Evolutionary conservation across 108 stramenopile species (phyloP).

Genomic region (Conticribra weissflogii): DNA sequence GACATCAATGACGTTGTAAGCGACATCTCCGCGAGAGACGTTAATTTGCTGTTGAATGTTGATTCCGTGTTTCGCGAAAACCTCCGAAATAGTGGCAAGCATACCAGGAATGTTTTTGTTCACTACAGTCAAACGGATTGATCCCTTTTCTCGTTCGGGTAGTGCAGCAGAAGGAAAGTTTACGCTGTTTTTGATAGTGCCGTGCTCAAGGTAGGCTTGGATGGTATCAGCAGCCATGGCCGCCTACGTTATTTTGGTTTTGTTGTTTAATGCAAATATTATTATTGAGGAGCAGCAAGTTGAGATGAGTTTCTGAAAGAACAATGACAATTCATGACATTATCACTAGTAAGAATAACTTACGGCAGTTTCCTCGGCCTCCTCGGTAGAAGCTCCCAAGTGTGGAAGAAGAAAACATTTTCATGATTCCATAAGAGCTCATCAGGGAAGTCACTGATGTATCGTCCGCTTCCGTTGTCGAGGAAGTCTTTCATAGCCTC

Average conservation of each 20-base stretch:
- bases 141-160: constrained; percentile 56
- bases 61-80: constrained; percentile 72
- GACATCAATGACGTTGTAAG: constrained; percentile 92
- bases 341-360: neutral
- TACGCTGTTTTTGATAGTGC: constrained; percentile 85
- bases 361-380: constrained; percentile 92
- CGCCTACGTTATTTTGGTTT: constrained; percentile 46
- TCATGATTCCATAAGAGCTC: constrained; percentile 87
- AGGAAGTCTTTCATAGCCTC: constrained; percentile 88
- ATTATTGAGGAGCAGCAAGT: neutral
- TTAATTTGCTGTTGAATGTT: constrained; percentile 95
- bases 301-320: neutral
- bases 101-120: constrained; percentile 91
- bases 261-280: no score
- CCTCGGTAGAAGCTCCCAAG: constrained; percentile 95
- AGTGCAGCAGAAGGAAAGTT: constrained; percentile 87
- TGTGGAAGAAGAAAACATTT: constrained; percentile 92
- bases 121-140: constrained; percentile 88
- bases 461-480: constrained; percentile 79
- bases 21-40: constrained; percentile 82
- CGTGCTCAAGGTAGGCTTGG: constrained; percentile 81
- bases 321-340: neutral
- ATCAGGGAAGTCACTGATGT: constrained; percentile 90
- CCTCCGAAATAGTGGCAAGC: constrained; percentile 84
- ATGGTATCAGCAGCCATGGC: constrained; percentile 93